phyloP scores from a whole-genome alignment of 768 basidiomycete genomes.

The Mycena sanguinolenta region DNA sequence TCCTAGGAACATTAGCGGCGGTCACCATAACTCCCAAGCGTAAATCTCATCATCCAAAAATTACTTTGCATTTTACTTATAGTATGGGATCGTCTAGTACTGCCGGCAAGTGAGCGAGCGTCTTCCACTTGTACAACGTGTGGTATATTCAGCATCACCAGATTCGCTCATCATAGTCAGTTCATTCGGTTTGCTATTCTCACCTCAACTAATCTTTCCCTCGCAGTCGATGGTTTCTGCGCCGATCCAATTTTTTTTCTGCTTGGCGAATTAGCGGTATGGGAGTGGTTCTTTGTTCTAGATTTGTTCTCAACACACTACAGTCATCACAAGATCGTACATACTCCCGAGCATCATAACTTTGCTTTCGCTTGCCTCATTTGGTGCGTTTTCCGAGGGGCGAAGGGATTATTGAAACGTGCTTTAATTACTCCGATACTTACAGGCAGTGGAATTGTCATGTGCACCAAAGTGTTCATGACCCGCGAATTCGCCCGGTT shows the following conservation, averaged over 20 bases:
- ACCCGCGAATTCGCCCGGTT: constrained; percentile 16
- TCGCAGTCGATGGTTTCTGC: constrained; percentile 20
- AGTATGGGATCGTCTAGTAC: background rate
- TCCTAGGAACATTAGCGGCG: background rate
- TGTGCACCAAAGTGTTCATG: background rate
- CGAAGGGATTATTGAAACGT: background rate
- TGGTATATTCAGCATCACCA: background rate
- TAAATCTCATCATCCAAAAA: background rate
- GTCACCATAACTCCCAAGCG: background rate
- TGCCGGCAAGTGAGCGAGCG: constrained; percentile 10
- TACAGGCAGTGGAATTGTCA: constrained; percentile 1
- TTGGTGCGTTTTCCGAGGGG: constrained; percentile 12
- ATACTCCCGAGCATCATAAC: constrained; percentile 10
- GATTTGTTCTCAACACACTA: too few species aligned
- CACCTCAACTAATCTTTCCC: background rate
- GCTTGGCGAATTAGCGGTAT: constrained; percentile 30
- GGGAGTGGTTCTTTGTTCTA: background rate
- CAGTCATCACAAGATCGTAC: constrained; percentile 24
- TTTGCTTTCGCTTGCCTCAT: constrained; percentile 18
- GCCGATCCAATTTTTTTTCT: constrained; percentile 28
- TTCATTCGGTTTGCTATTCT: background rate
- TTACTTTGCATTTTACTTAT: background rate
- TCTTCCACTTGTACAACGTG: background rate
- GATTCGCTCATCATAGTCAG: constrained; percentile 27
- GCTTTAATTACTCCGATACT: background rate